These are phyloP conservation scores for Skeletonema costatum DNA, from an alignment of 108 stramenopile genomes.

Conservation along the genomic window DNA sequence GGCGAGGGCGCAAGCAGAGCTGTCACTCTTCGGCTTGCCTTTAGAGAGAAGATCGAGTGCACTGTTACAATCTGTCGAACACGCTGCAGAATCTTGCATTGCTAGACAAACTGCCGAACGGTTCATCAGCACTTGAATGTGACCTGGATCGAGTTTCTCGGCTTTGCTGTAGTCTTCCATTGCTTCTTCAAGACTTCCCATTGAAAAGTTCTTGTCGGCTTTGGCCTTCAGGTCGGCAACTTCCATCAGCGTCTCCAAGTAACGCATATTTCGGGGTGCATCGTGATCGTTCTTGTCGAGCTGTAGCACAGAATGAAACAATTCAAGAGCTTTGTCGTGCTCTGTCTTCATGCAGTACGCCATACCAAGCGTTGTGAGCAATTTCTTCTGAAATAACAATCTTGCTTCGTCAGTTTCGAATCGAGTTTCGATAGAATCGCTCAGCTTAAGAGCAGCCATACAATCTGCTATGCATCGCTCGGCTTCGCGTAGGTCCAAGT, in stretches of 20 bases:
- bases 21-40: not conserved
- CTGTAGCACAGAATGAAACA: not conserved
- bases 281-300: constrained; percentile 21
- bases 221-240: constrained; percentile 36
- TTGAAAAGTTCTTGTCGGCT: constrained; percentile 42
- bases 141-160: constrained; percentile 24
- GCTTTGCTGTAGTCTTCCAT: constrained; percentile 43
- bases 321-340: not conserved
- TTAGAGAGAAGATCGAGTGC: constrained; percentile 21
- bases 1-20: constrained; percentile 21
- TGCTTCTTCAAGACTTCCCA: constrained; percentile 31
- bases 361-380: constrained; percentile 22
- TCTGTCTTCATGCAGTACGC: constrained; percentile 23
- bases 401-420: constrained; percentile 5
- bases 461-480: constrained; percentile 34
- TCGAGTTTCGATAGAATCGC: constrained; percentile 1
- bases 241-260: constrained; percentile 14
- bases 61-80: constrained; percentile 45
- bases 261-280: constrained; percentile 13
- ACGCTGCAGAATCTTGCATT: constrained; percentile 16
- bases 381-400: constrained; percentile 28
- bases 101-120: constrained; percentile 48
- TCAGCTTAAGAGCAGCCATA: not conserved
- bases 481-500: constrained; percentile 40
- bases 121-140: constrained; percentile 38